phyloP scores from a whole-genome alignment of 805 yeast species.

The Candida adriatica region DNA sequence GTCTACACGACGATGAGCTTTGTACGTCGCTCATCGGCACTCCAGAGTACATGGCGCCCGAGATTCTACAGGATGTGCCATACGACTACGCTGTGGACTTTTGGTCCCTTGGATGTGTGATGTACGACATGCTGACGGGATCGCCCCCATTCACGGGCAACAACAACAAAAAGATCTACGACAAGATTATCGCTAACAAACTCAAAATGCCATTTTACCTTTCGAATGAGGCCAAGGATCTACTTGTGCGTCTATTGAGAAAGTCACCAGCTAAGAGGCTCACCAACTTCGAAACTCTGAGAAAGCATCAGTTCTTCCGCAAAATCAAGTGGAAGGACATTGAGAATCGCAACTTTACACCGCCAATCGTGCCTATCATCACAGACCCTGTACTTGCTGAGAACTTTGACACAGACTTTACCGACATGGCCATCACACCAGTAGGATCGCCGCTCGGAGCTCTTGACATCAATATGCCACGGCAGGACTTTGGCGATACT shows the following conservation, averaged over 20 bases:
- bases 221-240: constrained; percentile 73
- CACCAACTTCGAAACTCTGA: constrained; percentile 49
- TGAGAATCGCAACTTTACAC: constrained; percentile 38
- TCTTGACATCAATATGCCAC: constrained; percentile 7
- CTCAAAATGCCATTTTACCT: constrained; percentile 67
- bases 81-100: constrained; percentile 82
- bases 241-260: constrained; percentile 56
- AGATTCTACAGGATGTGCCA: constrained; percentile 67
- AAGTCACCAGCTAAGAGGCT: constrained; percentile 65
- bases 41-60: constrained; percentile 88
- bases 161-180: constrained; percentile 67
- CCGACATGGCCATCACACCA: constrained; percentile 48
- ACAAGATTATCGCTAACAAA: constrained; percentile 65
- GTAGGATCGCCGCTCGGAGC: constrained; percentile 17
- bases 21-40: constrained; percentile 82
- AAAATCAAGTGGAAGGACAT: constrained; percentile 64
- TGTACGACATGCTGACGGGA: constrained; percentile 76
- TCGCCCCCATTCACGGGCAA: constrained; percentile 86
- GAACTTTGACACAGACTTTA: constrained; percentile 76
- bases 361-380: constrained; percentile 79
- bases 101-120: constrained; percentile 86
- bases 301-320: constrained; percentile 69
- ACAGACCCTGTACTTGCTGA: constrained; percentile 81
- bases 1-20: constrained; percentile 41
- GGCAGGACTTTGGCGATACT: constrained; percentile 15